Percentiles rank a stretch among this genome's conserved stretches.
These are phyloP conservation scores for Mucor saturninus DNA, from an alignment of 371 early-diverging fungal genomes.

Conservation along the genomic window DNA sequence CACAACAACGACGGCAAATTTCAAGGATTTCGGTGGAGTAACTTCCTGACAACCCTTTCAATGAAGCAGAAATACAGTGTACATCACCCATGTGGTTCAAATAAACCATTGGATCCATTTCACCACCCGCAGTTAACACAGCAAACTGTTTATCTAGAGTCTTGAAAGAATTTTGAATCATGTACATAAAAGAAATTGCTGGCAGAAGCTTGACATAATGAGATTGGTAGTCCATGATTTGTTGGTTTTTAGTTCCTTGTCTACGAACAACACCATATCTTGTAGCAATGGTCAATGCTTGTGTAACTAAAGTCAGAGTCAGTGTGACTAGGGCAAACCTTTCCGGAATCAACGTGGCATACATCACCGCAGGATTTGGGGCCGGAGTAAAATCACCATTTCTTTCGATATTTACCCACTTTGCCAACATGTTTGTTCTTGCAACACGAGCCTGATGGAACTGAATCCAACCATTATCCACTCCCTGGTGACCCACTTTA, in stretches of 20 bases:
- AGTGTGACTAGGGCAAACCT: conserved; percentile 53
- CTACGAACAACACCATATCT: conserved; percentile 74
- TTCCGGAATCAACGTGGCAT: conserved; percentile 73
- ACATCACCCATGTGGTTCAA: conserved; percentile 63
- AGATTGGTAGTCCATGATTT: conserved; percentile 74
- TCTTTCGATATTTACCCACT: conserved; percentile 66
- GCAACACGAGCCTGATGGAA: conserved; percentile 84
- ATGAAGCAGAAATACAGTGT: conserved; percentile 62
- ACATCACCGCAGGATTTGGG: conserved; percentile 64
- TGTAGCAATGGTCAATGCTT: conserved; percentile 69
- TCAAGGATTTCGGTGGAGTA: conserved; percentile 62
- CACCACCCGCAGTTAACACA: conserved; percentile 42
- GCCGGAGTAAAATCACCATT: conserved; percentile 66
- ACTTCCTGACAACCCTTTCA: conserved; percentile 61
- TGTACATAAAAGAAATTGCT: conserved; percentile 63
- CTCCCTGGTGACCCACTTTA: conserved; percentile 80
- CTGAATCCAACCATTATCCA: conserved; percentile 92
- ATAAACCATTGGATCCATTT: conserved; percentile 47
- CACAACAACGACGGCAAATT: conserved; percentile 59
- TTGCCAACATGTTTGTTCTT: conserved; percentile 76
- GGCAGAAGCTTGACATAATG: conserved; percentile 66
- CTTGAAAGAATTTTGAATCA: conserved; percentile 31
- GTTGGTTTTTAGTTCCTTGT: conserved; percentile 68
- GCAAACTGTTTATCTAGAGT: conserved; percentile 39
- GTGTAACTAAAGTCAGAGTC: conserved; percentile 44